Percentiles rank a stretch among this genome's conserved stretches.
phyloP scores from a whole-genome alignment of 2,329 filamentous ascomycete genomes.

The Myriosclerotinia curreyana region DNA sequence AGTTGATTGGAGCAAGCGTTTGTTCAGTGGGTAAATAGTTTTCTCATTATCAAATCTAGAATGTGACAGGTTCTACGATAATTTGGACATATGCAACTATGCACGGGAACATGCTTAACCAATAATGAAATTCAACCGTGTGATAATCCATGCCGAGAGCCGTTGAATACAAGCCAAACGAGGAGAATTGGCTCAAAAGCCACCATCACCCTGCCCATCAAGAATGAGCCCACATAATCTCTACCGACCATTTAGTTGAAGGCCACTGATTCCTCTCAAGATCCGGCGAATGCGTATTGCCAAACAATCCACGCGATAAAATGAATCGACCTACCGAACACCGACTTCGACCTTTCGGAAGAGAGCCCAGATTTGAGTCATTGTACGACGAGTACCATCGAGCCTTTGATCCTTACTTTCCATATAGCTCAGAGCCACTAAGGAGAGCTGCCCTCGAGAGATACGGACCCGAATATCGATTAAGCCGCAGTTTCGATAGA shows the following conservation, averaged over 20 bases:
- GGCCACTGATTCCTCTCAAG: not conserved
- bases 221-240: not conserved
- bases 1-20: slow-evolving; percentile 7
- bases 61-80: not conserved
- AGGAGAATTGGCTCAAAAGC: slow-evolving; percentile 8
- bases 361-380: slow-evolving; percentile 9
- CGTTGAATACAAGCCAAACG: not conserved
- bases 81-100: not conserved
- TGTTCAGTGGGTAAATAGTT: not conserved
- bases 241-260: not conserved
- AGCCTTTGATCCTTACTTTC: not conserved
- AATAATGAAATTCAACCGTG: slow-evolving; percentile 13
- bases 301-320: not conserved
- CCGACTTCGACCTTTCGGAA: slow-evolving; percentile 13
- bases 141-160: slow-evolving; percentile 1
- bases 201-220: not conserved
- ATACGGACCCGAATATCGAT: slow-evolving; percentile 4
- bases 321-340: slow-evolving; percentile 19
- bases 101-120: not conserved
- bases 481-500: slow-evolving; percentile 1
- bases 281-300: not conserved
- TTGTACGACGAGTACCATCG: slow-evolving; percentile 14
- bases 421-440: not conserved
- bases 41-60: not conserved
- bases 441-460: slow-evolving; percentile 2